Base-by-base conservation (phyloP, 306 rosid genomes). In the Oemleria cerasiformis region DNA sequence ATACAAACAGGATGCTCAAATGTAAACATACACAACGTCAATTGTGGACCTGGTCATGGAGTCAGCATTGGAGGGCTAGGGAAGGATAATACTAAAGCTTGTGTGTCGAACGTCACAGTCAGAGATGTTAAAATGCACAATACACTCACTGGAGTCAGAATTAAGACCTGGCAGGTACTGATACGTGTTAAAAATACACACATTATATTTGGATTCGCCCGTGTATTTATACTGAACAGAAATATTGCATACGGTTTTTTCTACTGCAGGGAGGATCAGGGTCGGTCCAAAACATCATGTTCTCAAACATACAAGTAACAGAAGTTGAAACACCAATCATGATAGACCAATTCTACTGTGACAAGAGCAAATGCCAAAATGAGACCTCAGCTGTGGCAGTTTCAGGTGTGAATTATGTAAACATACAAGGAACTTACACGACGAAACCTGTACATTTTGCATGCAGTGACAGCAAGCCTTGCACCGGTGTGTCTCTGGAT, bases 161-260 rank as follows among this genome's bases (percentile, higher is more conserved):
- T 94, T 2, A 94, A 91, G 81, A 91, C 98, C 42, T 87, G 97
- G 96, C 97, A 87, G 98, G 96, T 82, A 85, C 8, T 42, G 6
- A 25, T 23, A 59, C 59, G 2, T 7, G 21, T 16, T 62, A 7
- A 56, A 23, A 56, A 56, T 25, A 56, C 17, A 11, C 12, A 7
- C 8, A 23, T 6, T 36, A 25, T 25, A 25, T 25, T 25, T 25
- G 30, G 30, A 25, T 25, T 25, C 30, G 30, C 30, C 30, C 30
- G 2, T 25, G 30, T 25, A 25, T 25, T 25, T 25, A 25, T n/a
- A 25, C 30, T 25, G 30, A 25, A 25, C 30, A 25, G 30, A 2
- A 25, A 25, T 25, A 25, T 25, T 25, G 30, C 30, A 25, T 25
- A 2, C 30, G 30, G 30, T 25, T 25, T 25, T 25, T 5, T 16